Percentiles rank a stretch among this genome's conserved stretches.
Evolutionary conservation across 129 eudicot species (phyloP).

Genomic region (Erigeron canadensis): DNA sequence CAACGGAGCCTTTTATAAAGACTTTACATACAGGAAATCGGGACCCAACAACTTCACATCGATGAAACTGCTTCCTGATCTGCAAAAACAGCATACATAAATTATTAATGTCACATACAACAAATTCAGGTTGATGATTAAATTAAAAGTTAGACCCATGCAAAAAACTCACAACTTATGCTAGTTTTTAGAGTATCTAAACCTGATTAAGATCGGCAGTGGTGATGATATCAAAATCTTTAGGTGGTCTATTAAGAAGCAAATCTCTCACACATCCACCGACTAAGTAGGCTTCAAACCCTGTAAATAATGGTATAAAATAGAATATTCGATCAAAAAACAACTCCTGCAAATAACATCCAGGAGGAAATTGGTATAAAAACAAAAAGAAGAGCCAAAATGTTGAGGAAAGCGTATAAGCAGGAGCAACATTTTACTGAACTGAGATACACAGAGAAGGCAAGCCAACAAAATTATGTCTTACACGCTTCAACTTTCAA

Average conservation of each 20-base stretch:
- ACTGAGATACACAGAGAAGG: not conserved
- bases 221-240: constrained; percentile 91
- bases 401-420: not conserved
- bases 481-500: not conserved
- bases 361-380: not conserved
- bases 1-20: constrained; percentile 41
- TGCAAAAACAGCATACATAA: constrained; percentile 23
- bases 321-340: not conserved
- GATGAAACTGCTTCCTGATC: constrained; percentile 52
- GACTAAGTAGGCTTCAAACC: constrained; percentile 86
- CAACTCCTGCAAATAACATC: not conserved
- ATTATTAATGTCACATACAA: constrained; percentile 4
- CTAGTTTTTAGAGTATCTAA: constrained; percentile 12
- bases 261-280: constrained; percentile 98
- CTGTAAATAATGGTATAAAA: constrained; percentile 38
- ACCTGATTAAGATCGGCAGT: constrained; percentile 74
- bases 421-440: not conserved
- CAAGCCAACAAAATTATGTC: not conserved
- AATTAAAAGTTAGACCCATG: constrained; percentile 4
- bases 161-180: constrained; percentile 10
- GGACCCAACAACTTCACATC: constrained; percentile 59
- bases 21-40: constrained; percentile 82
- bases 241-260: constrained; percentile 69
- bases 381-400: not conserved
- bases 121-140: not conserved